A percentile compares a stretch with the other conserved stretches of the same genome.
Conservation (phyloP, 768 basidiomycete genomes). For the Mycena vulgaris region DNA sequence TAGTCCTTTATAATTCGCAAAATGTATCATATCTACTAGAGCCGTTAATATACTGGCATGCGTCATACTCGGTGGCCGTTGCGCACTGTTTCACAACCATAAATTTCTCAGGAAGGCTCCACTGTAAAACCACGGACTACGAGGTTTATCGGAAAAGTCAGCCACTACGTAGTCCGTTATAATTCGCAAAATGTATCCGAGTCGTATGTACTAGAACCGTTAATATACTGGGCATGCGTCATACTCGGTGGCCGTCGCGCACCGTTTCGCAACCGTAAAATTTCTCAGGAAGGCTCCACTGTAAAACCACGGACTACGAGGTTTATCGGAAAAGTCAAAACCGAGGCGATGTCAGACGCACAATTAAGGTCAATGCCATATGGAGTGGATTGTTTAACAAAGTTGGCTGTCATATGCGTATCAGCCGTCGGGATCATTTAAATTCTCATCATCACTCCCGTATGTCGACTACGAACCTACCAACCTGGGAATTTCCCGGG, state of each 20-base stretch:
- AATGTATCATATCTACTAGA: constrained; percentile 17
- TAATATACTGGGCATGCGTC: no score
- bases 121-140: constrained; percentile 11
- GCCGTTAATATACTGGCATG: not conserved
- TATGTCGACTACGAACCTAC: constrained; percentile 37
- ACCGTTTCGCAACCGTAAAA: no score
- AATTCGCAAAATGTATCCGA: no score
- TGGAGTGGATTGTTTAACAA: constrained; percentile 2
- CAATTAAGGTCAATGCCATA: constrained; percentile 13
- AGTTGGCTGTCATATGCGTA: constrained; percentile 8
- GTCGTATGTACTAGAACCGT: no score
- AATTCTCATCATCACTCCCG: not conserved
- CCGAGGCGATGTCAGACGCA: not conserved
- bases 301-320: constrained; percentile 16
- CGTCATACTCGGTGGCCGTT: no score
- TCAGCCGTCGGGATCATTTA: not conserved
- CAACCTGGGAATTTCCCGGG: constrained; percentile 37
- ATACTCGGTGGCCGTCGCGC: no score
- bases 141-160: not conserved
- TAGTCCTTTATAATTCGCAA: constrained; percentile 10
- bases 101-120: not conserved
- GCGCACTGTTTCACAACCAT: no score
- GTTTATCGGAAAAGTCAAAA: not conserved
- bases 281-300: not conserved
- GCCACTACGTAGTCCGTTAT: no score